These are phyloP conservation scores for Pyrenula aspistea DNA, from an alignment of 495 filamentous ascomycete genomes.

Conservation along the genomic window DNA sequence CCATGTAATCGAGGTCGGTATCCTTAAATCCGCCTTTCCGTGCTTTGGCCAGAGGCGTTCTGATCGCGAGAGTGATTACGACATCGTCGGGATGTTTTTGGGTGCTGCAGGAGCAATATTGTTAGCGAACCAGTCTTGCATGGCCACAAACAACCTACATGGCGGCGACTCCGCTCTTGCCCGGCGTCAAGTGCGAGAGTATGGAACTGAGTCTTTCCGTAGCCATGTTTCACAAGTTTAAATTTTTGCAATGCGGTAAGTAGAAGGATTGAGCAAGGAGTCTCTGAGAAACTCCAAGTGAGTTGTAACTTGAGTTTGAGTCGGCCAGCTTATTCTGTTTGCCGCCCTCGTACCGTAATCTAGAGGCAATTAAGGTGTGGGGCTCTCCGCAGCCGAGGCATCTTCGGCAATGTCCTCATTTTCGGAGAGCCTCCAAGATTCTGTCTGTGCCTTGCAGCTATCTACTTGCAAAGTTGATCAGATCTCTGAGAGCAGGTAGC, in stretches of 20 bases:
- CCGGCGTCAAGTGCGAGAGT: slow-evolving; percentile 70
- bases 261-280: too few relatives aligned
- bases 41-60: slow-evolving; percentile 69
- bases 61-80: slow-evolving; percentile 75
- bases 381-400: background rate
- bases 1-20: slow-evolving; percentile 74
- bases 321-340: too few relatives aligned
- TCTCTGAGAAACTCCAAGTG: too few relatives aligned
- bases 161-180: slow-evolving; percentile 36
- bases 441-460: too few relatives aligned
- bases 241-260: background rate
- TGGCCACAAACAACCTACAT: slow-evolving; percentile 59
- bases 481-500: too few relatives aligned
- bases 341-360: background rate
- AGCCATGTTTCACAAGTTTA: slow-evolving; percentile 44
- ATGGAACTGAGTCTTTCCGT: slow-evolving; percentile 76
- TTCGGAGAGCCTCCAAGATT: too few relatives aligned
- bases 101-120: slow-evolving; percentile 40
- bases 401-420: background rate
- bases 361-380: background rate
- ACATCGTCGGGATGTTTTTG: slow-evolving; percentile 93
- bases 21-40: slow-evolving; percentile 89
- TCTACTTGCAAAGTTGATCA: too few relatives aligned
- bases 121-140: slow-evolving; percentile 3
- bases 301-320: background rate